Conservation (phyloP, 2,329 filamentous ascomycete genomes). For the Podosphaera fusca region DNA sequence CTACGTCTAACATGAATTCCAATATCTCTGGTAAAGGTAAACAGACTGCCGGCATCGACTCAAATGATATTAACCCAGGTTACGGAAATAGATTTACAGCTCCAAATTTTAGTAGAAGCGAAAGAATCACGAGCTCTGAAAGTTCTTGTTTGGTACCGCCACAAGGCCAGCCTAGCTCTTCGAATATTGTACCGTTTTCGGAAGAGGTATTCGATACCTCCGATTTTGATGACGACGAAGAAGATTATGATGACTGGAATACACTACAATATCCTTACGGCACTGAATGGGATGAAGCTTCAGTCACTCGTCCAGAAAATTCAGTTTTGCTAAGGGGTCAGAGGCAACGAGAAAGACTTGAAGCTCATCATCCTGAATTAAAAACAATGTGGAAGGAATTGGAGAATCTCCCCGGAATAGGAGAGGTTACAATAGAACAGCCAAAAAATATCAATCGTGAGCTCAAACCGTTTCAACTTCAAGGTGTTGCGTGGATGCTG, state of each 20-base stretch:
- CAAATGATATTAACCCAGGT: background rate
- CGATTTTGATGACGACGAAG: background rate
- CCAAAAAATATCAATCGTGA: slow-evolving; percentile 58
- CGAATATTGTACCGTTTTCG: background rate
- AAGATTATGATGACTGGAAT: background rate
- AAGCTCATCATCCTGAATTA: slow-evolving; percentile 55
- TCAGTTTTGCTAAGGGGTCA: slow-evolving; percentile 8
- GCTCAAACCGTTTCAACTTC: slow-evolving; percentile 80
- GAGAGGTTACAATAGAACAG: slow-evolving; percentile 39
- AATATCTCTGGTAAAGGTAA: background rate
- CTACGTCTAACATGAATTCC: background rate
- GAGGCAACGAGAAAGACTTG: slow-evolving; percentile 42
- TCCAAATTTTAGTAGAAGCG: background rate
- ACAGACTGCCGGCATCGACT: background rate
- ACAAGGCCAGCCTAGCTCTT: background rate
- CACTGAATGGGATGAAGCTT: background rate
- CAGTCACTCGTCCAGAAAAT: background rate
- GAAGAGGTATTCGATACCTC: background rate
- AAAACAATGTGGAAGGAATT: slow-evolving; percentile 68
- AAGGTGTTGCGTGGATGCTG: slow-evolving; percentile 86
- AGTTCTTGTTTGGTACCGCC: background rate
- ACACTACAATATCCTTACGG: background rate
- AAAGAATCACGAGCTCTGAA: background rate
- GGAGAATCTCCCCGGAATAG: slow-evolving; percentile 41
- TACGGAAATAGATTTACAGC: background rate